Conservation (phyloP, 495 filamentous ascomycete genomes). For the Cladorrhinum samala region DNA sequence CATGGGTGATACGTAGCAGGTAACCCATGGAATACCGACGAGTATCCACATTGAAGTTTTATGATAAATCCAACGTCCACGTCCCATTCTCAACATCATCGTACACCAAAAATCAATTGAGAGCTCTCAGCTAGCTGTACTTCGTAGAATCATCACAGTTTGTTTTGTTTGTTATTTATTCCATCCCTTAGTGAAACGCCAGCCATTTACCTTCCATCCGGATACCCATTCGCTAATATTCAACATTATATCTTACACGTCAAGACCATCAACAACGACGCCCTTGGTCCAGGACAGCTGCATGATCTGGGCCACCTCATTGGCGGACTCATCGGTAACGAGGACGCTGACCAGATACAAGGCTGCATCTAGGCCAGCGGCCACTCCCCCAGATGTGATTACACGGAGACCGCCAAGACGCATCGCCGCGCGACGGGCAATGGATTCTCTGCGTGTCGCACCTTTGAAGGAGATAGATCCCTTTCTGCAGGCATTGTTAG, state of each 20-base stretch:
- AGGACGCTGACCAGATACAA: slow-evolving; percentile 72
- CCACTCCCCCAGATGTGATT: slow-evolving; percentile 69
- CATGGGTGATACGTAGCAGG: not conserved
- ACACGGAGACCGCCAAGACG: slow-evolving; percentile 64
- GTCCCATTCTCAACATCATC: not conserved
- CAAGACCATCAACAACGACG: slow-evolving; percentile 62
- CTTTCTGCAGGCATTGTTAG: slow-evolving; percentile 39
- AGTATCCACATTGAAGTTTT: not conserved
- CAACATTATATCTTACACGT: slow-evolving; percentile 47
- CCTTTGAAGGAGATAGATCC: slow-evolving; percentile 66
- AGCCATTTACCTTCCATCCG: not conserved
- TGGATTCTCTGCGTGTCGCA: slow-evolving; percentile 59
- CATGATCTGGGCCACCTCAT: slow-evolving; percentile 60
- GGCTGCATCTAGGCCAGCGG: slow-evolving; percentile 69
- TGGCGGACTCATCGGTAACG: slow-evolving; percentile 59
- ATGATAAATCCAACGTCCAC: too few relatives aligned
- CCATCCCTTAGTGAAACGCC: not conserved
- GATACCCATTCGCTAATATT: slow-evolving; percentile 8
- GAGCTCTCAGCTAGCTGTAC: not conserved
- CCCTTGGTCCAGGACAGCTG: slow-evolving; percentile 70
- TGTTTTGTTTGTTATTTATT: not conserved
- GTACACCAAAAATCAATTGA: not conserved
- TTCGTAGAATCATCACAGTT: not conserved
- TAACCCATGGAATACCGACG: too few relatives aligned
- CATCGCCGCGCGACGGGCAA: slow-evolving; percentile 58